Evolutionary conservation across 805 yeast genomes (phyloP).

Genomic region (Wickerhamomyces queroliae): DNA sequence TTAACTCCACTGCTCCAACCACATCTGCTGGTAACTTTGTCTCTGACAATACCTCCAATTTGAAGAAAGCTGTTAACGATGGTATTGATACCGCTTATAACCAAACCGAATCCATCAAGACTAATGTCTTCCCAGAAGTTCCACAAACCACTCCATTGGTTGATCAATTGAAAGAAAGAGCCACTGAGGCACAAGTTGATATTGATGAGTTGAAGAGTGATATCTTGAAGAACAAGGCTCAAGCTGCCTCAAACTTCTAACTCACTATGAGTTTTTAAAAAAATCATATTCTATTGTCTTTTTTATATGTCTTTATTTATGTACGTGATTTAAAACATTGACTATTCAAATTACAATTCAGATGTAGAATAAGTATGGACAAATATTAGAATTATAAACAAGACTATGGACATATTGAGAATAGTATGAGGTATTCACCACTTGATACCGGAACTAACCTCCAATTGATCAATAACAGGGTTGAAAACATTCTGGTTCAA

Average conservation of each 20-base stretch:
- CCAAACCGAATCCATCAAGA: conserved; percentile 13
- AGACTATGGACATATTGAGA: not conserved
- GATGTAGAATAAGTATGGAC: too few relatives aligned
- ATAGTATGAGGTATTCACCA: not conserved
- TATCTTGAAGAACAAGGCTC: conserved; percentile 23
- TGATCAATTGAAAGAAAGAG: conserved; percentile 12
- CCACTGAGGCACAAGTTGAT: conserved; percentile 16
- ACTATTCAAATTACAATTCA: too few relatives aligned
- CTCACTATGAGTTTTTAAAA: too few relatives aligned
- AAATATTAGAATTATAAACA: not conserved
- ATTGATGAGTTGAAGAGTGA: conserved; percentile 28
- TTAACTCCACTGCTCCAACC: conserved; percentile 12
- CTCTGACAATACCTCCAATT: conserved; percentile 6
- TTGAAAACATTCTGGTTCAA: conserved; percentile 62
- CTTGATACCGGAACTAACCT: conserved; percentile 61
- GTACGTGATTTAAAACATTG: too few relatives aligned
- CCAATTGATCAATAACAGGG: conserved; percentile 58
- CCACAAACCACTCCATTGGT: conserved; percentile 23
- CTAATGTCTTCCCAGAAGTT: conserved; percentile 27
- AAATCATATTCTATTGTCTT: too few relatives aligned
- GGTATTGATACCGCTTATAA: conserved; percentile 8
- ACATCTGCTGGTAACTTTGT: conserved; percentile 3
- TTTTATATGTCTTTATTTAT: not conserved
- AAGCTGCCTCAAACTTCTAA: conserved; percentile 16
- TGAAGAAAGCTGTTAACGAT: conserved; percentile 4